Evolutionary conservation across 345 rosid species (phyloP).

Genomic region (Bruguiera parviflora): DNA sequence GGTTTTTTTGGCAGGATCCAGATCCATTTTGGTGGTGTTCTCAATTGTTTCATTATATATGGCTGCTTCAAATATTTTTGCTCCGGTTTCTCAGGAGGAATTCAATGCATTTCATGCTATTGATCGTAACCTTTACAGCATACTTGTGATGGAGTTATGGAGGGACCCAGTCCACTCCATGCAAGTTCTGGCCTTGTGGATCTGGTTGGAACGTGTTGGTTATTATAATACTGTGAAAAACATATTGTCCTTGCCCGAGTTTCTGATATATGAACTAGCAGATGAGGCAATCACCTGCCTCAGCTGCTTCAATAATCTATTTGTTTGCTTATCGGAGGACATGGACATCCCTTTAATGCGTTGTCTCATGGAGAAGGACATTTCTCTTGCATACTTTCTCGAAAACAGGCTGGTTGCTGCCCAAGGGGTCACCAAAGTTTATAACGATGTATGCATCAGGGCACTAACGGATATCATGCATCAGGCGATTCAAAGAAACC

Average conservation of each 20-base stretch:
- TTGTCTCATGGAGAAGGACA: slow-evolving; percentile 24
- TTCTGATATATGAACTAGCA: slow-evolving; percentile 36
- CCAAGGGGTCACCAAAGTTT: slow-evolving; percentile 25
- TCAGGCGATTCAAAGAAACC: slow-evolving; percentile 27
- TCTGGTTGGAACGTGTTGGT: slow-evolving; percentile 52
- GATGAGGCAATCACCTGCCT: slow-evolving; percentile 47
- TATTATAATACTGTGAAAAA: slow-evolving; percentile 22
- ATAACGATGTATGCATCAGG: slow-evolving; percentile 33
- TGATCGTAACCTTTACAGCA: slow-evolving; percentile 39
- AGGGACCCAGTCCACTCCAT: slow-evolving; percentile 47
- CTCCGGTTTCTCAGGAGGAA: slow-evolving; percentile 21
- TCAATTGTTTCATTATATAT: not conserved
- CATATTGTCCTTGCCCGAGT: slow-evolving; percentile 32
- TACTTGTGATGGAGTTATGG: slow-evolving; percentile 36
- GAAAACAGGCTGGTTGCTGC: slow-evolving; percentile 22
- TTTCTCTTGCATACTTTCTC: slow-evolving; percentile 29
- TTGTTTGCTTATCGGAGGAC: slow-evolving; percentile 6
- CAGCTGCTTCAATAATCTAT: slow-evolving; percentile 15
- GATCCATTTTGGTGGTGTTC: not conserved
- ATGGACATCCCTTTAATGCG: slow-evolving; percentile 31
- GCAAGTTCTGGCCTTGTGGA: slow-evolving; percentile 41
- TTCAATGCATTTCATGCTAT: slow-evolving; percentile 42
- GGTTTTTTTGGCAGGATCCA: slow-evolving; percentile 10
- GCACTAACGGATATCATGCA: slow-evolving; percentile 41
- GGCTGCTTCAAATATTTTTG: slow-evolving; percentile 9